phyloP scores from a whole-genome alignment of 495 filamentous ascomycete species.

The Thozetella sp. region DNA sequence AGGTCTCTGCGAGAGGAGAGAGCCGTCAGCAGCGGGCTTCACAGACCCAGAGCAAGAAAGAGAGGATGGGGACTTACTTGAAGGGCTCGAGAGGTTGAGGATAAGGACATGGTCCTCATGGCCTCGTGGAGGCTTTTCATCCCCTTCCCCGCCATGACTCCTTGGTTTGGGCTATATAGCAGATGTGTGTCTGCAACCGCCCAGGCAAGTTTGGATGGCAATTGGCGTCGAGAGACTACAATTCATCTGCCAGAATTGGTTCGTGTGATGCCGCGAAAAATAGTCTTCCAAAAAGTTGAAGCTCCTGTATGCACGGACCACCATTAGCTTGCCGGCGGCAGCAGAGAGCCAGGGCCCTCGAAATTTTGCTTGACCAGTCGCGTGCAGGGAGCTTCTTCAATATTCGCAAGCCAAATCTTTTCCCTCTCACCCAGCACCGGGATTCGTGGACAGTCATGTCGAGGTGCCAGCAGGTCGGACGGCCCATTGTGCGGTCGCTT shows the following conservation, averaged over 20 bases:
- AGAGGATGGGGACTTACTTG: conserved; percentile 28
- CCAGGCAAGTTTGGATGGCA: not conserved
- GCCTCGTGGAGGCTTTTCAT: conserved; percentile 48
- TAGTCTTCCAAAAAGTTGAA: conserved; percentile 5
- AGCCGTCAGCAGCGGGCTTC: not conserved
- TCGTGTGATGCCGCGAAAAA: not conserved
- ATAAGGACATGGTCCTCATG: conserved; percentile 40
- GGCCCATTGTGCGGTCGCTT: conserved; percentile 66
- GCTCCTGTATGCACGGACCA: conserved; percentile 25
- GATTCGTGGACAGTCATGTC: conserved; percentile 52
- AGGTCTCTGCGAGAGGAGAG: conserved; percentile 12
- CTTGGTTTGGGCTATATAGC: conserved; percentile 5
- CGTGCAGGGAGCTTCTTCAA: conserved; percentile 19
- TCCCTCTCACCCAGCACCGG: not conserved
- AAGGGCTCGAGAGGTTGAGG: conserved; percentile 29
- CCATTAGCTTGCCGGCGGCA: not conserved
- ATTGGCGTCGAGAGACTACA: not conserved
- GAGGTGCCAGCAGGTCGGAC: conserved; percentile 67
- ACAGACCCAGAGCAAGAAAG: not conserved
- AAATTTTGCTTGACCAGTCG: conserved; percentile 24
- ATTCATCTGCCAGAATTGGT: not conserved
- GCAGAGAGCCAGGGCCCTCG: conserved; percentile 22
- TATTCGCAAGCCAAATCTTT: not conserved
- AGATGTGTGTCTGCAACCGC: too few relatives aligned
- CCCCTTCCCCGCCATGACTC: conserved; percentile 42